phyloP scores from a whole-genome alignment of 2,329 filamentous ascomycete species.

The Penicillium hordei region DNA sequence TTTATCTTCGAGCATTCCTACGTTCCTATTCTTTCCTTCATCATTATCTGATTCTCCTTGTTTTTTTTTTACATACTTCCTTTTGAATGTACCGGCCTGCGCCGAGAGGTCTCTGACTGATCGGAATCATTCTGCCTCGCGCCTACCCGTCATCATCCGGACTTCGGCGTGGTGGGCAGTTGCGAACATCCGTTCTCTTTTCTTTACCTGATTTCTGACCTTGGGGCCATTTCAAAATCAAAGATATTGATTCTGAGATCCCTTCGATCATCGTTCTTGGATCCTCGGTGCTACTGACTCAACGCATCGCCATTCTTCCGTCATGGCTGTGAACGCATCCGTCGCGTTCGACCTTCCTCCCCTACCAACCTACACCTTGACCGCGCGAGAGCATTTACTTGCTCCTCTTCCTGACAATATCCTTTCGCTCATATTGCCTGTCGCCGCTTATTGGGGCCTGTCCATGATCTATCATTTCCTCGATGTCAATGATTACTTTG shows the following conservation, averaged over 20 bases:
- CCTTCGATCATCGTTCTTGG: not conserved
- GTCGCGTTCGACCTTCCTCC: constrained; percentile 66
- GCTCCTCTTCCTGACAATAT: constrained; percentile 78
- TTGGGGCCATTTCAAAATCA: not conserved
- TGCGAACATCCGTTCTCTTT: constrained; percentile 6
- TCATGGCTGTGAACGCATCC: constrained; percentile 40
- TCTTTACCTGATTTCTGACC: not conserved
- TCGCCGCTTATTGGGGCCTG: constrained; percentile 83
- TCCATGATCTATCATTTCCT: constrained; percentile 86
- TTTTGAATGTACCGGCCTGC: not conserved
- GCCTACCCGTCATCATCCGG: constrained; percentile 12
- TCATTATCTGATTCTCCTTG: not conserved
- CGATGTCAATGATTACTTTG: constrained; percentile 80
- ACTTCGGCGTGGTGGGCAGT: constrained; percentile 5
- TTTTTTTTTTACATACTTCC: not conserved
- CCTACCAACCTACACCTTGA: constrained; percentile 76
- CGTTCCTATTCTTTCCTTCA: constrained; percentile 3
- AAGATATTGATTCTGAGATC: not conserved
- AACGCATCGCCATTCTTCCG: constrained; percentile 6
- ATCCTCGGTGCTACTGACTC: not conserved
- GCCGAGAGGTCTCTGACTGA: not conserved
- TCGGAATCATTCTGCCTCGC: not conserved
- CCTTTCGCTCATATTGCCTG: constrained; percentile 71
- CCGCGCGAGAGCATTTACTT: constrained; percentile 68
- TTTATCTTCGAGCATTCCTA: constrained; percentile 3